Evolutionary conservation across 768 basidiomycete species (phyloP).

Genomic region (Boletus rex-veris): DNA sequence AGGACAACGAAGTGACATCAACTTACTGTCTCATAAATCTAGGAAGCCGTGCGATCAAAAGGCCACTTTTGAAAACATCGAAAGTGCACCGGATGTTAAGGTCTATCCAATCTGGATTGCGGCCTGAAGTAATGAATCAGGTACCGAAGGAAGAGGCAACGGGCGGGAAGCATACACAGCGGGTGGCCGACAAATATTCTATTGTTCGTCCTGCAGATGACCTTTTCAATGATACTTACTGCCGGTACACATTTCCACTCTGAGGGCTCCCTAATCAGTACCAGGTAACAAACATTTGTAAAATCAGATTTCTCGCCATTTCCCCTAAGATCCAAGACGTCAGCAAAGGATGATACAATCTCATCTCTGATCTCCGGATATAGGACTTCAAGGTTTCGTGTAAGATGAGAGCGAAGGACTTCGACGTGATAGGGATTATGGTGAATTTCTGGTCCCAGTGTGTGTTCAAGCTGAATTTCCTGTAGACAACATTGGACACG

Average conservation of each 20-base stretch:
- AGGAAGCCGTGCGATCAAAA: conserved; percentile 24
- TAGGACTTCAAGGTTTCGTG: conserved; percentile 36
- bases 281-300: too few species aligned
- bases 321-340: conserved; percentile 28
- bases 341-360: conserved; percentile 37
- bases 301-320: conserved; percentile 6
- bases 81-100: not conserved
- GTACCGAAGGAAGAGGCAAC: not conserved
- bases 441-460: conserved; percentile 32
- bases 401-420: conserved; percentile 29
- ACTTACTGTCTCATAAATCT: conserved; percentile 31
- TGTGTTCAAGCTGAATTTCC: conserved; percentile 37
- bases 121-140: not conserved
- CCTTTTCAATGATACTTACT: conserved; percentile 23
- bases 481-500: conserved; percentile 12
- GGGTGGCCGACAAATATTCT: conserved; percentile 45
- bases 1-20: fast-evolving
- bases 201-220: conserved; percentile 35
- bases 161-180: conserved; percentile 34
- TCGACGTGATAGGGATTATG: conserved; percentile 27
- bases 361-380: conserved; percentile 46
- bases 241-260: conserved; percentile 39
- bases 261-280: conserved; percentile 9
- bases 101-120: conserved; percentile 1
- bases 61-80: not conserved